Conservation (phyloP, 345 rosid genomes). For the Ricinus communis region DNA sequence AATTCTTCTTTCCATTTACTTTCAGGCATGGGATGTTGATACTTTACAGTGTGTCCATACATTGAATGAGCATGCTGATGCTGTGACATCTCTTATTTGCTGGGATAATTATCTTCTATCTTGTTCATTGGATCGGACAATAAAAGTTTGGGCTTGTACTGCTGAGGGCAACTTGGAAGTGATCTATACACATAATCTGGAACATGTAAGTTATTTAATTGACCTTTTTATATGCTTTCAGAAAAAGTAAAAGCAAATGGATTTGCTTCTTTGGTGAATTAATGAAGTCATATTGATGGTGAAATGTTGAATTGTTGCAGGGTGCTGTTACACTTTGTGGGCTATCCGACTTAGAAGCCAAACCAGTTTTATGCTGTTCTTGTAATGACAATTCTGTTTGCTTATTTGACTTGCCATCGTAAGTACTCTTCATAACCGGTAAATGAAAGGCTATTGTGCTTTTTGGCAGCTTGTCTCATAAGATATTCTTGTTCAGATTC, state of each 20-base stretch:
- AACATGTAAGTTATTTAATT: conserved; percentile 8
- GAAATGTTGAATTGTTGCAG: conserved; percentile 2
- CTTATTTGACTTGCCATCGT: conserved; percentile 17
- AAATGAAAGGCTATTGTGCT: no score
- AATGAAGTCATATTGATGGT: neutral
- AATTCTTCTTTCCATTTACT: neutral
- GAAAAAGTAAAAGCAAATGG: no score
- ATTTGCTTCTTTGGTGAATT: neutral
- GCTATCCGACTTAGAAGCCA: conserved; percentile 20
- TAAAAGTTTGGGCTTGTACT: conserved; percentile 52
- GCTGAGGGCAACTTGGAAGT: conserved; percentile 25
- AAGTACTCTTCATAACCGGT: neutral
- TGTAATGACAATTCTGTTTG: conserved; percentile 20
- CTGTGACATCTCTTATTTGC: conserved; percentile 56
- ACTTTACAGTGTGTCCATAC: conserved; percentile 42
- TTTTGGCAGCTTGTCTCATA: no score
- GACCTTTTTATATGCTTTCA: no score
- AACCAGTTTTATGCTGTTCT: conserved; percentile 27
- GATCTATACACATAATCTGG: conserved; percentile 3
- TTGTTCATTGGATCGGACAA: conserved; percentile 64
- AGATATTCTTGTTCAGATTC: no score
- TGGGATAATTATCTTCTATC: conserved; percentile 57
- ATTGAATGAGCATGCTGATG: conserved; percentile 43
- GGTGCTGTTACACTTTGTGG: conserved; percentile 16
- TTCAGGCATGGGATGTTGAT: conserved; percentile 58